Evolutionary conservation across 495 filamentous ascomycete genomes (phyloP).

Genomic region (Neurospora sp.): DNA sequence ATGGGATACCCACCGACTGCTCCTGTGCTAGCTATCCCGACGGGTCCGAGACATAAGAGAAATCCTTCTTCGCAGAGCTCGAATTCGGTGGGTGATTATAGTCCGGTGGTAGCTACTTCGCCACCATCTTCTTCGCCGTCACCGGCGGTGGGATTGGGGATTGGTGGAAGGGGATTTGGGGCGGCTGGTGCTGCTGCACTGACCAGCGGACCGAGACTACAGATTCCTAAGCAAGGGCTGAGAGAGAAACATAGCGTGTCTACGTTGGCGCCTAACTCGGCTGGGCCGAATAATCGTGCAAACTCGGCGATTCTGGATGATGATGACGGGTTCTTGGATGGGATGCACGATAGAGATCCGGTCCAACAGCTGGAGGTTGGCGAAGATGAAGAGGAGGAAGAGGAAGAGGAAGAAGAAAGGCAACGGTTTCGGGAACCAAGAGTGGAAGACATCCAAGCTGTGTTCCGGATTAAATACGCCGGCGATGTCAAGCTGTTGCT

Average conservation of each 20-base stretch:
- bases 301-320: conserved; percentile 13
- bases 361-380: background rate
- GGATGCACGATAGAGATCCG: background rate
- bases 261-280: conserved; percentile 37
- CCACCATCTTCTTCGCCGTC: conserved; percentile 2
- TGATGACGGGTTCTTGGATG: background rate
- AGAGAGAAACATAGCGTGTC: conserved; percentile 44
- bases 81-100: conserved; percentile 31
- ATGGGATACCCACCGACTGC: background rate
- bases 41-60: conserved; percentile 23
- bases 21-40: background rate
- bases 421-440: conserved; percentile 37
- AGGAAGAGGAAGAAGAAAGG: conserved; percentile 15
- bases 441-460: conserved; percentile 71
- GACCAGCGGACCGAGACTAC: background rate
- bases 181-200: background rate
- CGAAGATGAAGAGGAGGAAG: conserved; percentile 6
- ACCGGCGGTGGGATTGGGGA: conserved; percentile 11
- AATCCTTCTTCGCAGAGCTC: conserved; percentile 32
- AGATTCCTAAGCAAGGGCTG: conserved; percentile 9
- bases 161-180: conserved; percentile 1
- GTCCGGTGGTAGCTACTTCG: background rate
- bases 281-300: conserved; percentile 13
- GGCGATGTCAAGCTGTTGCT: conserved; percentile 78
- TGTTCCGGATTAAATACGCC: conserved; percentile 77